Base-by-base conservation (phyloP, 148 eudicot species). In the Camellia granthamiana region DNA sequence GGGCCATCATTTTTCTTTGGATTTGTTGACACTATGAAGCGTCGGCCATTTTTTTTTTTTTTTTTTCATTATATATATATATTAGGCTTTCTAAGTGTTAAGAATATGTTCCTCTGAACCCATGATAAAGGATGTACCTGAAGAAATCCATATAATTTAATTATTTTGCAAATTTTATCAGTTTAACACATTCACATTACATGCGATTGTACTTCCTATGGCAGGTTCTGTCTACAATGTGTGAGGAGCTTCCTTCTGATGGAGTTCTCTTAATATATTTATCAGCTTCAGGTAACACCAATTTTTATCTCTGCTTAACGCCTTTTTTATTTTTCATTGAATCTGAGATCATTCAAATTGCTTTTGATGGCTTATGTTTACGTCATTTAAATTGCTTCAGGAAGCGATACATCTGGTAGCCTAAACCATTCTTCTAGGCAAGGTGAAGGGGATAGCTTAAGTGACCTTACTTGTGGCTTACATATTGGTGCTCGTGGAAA, bases 171-270 rank as follows among this genome's bases (percentile, higher is more conserved):
- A 54, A 69, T 43, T 69, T 63, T 79, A 5, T 66, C 1, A 6
- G 8, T 21, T 7, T 2, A 11, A 4, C 46, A 30, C 13, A 12
- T 66, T 16, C 47, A 38, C 41, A 4, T 38, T 55, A 46, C 11
- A 6, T 56, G 52, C 16, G 14, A n/a, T 44, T 72, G 9, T 71
- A 74, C 49, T 79, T 83, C 43, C 42, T 56, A 23, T 81, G 64
- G 64, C 89, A 95, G 98, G 96, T 95, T 76, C 78, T 95, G 86
- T 95, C 94, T 60, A 93, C 92, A 72, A 86, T 88, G 46, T 95
- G 96, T 74, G 97, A 95, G 83, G 96, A 93, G 78, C 94, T 93
- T 70, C 92, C 94, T 69, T 78, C 94, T 80, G 97, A 95, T 90
- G 97, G 97, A 77, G 85, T 95, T 86, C 88, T 95, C 76, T 81